Evolutionary conservation across 2,329 filamentous ascomycete genomes (phyloP), one percentile per base, ranked within the genome.

Genomic region (Phoma sp.): DNA sequence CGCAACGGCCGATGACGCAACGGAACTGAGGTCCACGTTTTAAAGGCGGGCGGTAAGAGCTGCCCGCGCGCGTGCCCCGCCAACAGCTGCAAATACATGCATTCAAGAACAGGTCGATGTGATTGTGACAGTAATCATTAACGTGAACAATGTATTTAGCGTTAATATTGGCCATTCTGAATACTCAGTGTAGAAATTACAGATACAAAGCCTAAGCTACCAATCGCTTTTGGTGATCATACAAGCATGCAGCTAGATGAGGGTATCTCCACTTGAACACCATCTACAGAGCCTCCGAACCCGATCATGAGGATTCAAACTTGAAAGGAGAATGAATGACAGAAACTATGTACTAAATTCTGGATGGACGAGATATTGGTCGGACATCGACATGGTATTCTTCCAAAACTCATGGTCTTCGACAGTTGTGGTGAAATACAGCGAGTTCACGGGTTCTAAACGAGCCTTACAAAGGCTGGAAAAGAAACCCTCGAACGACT

Each of bases 1-100:
- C 30, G 51, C 56, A 29, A 45, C 32, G 10, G 52, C 56, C 60
- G 52, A 68, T 68, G 66, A 68, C 66, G 66, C 66, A 68, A 62
- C 52, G 21, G 15, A 51, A 37, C 23, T 20, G 53, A 53, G 21
- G 42, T 57, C 53, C 58, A 65, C 38, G 47, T 52, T 52, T 55
- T 42, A 21, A 47, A 20, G 37, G 53, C 40, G 47, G 14, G n/a
- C n/a, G n/a, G n/a, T n/a, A n/a, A n/a, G 11, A 37, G 38, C 23
- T 33, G 38, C 17, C 17, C 23, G 23, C 23, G 23, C 5, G 9
- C 23, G 23, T 53, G 30, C 57, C 56, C 54, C 48, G 42, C 57
- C 40, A 45, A 34, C 17, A 32, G 30, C 14, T 33, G 33, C 3
- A 15, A 15, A 39, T 14, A 4, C n/a, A 9, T 29, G 3, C 15